Conservation (phyloP, 257 asterid genomes). For the Penstemon eatonii region DNA sequence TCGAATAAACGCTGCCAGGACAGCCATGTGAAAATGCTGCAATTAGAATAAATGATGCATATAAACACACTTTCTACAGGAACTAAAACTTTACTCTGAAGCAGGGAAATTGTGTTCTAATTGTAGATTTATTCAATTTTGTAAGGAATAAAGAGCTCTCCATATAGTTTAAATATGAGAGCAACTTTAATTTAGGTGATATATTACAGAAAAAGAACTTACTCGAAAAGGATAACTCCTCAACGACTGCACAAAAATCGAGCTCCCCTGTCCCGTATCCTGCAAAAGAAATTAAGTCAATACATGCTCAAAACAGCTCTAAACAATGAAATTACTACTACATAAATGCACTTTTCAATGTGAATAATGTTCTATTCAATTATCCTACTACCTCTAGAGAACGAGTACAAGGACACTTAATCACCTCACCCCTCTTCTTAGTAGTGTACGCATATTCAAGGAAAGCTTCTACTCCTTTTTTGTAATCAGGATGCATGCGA, state of each 20-base stretch:
- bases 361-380: not conserved
- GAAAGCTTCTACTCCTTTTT: too few species aligned
- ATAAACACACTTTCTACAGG: too few species aligned
- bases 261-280: conserved; percentile 47
- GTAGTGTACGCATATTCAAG: too few species aligned
- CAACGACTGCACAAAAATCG: conserved; percentile 67
- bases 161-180: not conserved
- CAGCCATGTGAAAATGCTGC: too few species aligned
- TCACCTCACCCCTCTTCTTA: too few species aligned
- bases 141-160: not conserved
- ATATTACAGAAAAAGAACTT: conserved; percentile 28
- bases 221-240: conserved; percentile 86
- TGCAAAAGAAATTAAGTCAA: conserved; percentile 24
- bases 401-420: too few species aligned
- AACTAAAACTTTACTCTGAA: too few species aligned
- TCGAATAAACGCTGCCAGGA: conserved; percentile 57
- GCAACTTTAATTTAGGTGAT: not conserved
- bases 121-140: not conserved
- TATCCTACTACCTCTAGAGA: conserved; percentile 51
- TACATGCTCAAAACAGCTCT: conserved; percentile 6
- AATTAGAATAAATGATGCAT: too few species aligned
- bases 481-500: too few species aligned
- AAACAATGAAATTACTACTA: not conserved
- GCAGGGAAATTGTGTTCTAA: too few species aligned
- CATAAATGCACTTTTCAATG: not conserved